Evolutionary conservation across 2,329 filamentous ascomycete species (phyloP).

Genomic region (Beauveria rudraprayagi): DNA sequence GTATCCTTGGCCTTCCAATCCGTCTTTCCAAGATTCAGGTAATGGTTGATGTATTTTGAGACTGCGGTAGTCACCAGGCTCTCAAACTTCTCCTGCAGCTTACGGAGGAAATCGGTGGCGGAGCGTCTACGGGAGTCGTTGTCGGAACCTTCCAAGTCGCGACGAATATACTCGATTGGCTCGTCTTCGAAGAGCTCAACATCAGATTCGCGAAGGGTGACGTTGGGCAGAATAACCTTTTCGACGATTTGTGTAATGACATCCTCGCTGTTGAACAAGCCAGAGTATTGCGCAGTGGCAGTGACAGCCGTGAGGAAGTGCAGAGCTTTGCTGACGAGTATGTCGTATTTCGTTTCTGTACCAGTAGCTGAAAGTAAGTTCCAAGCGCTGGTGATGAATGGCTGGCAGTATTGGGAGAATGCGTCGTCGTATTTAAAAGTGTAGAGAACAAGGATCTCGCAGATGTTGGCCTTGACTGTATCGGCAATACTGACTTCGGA

Average conservation of each 20-base stretch:
- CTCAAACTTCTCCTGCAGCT: conserved; percentile 85
- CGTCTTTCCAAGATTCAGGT: conserved; percentile 67
- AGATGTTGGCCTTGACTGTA: conserved; percentile 86
- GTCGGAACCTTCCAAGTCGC: conserved; percentile 92
- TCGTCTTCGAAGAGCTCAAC: conserved; percentile 97
- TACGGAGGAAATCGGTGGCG: conserved; percentile 87
- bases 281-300: conserved; percentile 66
- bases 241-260: conserved; percentile 83
- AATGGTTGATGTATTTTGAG: conserved; percentile 77
- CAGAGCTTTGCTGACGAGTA: conserved; percentile 85
- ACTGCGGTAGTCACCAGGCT: conserved; percentile 78
- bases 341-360: conserved; percentile 84
- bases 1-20: conserved; percentile 99
- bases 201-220: conserved; percentile 85
- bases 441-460: conserved; percentile 82
- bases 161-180: conserved; percentile 94
- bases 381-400: conserved; percentile 89
- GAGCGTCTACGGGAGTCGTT: conserved; percentile 87
- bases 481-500: conserved; percentile 77
- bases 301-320: conserved; percentile 91
- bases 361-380: conserved; percentile 80
- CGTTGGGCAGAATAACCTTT: conserved; percentile 90
- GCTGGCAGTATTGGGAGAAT: conserved; percentile 69
- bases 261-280: conserved; percentile 74
- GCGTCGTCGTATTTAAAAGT: conserved; percentile 94